These are phyloP conservation scores for Lepiota venenata DNA, from an alignment of 768 basidiomycete genomes.

Conservation along the genomic window DNA sequence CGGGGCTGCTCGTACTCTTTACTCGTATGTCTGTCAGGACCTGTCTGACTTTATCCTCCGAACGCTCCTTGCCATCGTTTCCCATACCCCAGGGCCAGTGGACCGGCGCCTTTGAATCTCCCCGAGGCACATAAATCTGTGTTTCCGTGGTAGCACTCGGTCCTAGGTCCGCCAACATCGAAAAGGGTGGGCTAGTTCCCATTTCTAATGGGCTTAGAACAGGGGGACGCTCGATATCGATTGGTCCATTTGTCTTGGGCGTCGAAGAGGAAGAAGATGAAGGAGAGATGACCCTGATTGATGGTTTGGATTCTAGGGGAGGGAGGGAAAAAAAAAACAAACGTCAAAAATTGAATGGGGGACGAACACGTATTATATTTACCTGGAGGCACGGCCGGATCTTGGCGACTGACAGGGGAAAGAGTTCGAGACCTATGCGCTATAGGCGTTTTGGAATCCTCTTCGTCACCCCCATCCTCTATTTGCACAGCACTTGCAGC, in stretches of 20 bases:
- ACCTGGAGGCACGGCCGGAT: background rate
- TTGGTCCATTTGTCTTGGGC: background rate
- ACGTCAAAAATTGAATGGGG: no score
- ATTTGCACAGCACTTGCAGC: background rate
- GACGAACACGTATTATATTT: no score
- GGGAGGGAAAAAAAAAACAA: no score
- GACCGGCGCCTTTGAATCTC: background rate
- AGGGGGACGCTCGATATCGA: constrained; percentile 7
- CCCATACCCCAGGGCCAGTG: constrained; percentile 21
- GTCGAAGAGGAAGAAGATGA: no score
- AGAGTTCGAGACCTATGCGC: background rate
- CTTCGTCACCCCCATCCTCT: background rate
- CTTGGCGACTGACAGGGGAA: background rate
- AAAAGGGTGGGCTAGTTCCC: constrained; percentile 30
- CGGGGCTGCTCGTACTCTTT: constrained; percentile 20
- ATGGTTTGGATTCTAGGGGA: no score
- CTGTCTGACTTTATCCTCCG: background rate
- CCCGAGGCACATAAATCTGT: background rate
- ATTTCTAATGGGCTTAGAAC: constrained; percentile 17
- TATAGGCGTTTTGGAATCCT: background rate
- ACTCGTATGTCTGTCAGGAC: constrained; percentile 22
- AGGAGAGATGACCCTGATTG: no score
- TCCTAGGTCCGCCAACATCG: constrained; percentile 18
- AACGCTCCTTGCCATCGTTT: background rate
- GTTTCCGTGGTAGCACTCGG: background rate